Evolutionary conservation across 345 rosid genomes (phyloP), one percentile per base, ranked within the genome.

Genomic region (Brassica carinata): DNA sequence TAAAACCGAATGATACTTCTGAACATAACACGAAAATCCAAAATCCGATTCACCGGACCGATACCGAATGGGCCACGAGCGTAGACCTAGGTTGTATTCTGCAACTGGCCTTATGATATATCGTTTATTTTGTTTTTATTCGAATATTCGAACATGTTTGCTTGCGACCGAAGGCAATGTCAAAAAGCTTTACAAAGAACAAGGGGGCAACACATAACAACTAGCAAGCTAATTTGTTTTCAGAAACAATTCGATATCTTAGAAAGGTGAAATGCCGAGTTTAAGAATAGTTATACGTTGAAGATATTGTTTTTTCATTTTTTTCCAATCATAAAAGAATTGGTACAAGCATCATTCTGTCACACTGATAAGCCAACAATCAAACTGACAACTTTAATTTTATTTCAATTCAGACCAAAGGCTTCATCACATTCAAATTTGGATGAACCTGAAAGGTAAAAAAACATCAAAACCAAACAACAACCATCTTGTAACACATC

Each of bases 371-470:
- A 73, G 15, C 57, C 27, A 73, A 43, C 59, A 73, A 18, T 40
- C 17, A 15, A 64, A 64, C 4, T 64, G 63, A 74, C 51, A 48
- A 18, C 18, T 64, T 45, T 23, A n/a, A 2, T 23, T 34, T 73
- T 27, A 8, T 58, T 73, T 43, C n/a, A 15, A 27, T 73, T 30
- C 14, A 73, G 27, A 59, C 27, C 61, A 67, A 67, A 58, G 57
- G 58, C 45, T 45, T 66, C 74, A 59, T n/a, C 69, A 79, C 40
- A 73, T 73, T 73, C 36, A 73, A 73, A 61, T 45, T 43, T 36
- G 67, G 78, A 68, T 79, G 78, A 79, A 0, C 9, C 14, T 27
- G 31, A 40, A 40, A 10, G 5, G 11, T 53, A 10, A 10, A 43
- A 8, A 64, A 62, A 64, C 14, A 33, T 23, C 30, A 51, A 58